These are phyloP conservation scores for Penicillium bovifimosum DNA, from an alignment of 495 filamentous ascomycete species.

Conservation along the genomic window DNA sequence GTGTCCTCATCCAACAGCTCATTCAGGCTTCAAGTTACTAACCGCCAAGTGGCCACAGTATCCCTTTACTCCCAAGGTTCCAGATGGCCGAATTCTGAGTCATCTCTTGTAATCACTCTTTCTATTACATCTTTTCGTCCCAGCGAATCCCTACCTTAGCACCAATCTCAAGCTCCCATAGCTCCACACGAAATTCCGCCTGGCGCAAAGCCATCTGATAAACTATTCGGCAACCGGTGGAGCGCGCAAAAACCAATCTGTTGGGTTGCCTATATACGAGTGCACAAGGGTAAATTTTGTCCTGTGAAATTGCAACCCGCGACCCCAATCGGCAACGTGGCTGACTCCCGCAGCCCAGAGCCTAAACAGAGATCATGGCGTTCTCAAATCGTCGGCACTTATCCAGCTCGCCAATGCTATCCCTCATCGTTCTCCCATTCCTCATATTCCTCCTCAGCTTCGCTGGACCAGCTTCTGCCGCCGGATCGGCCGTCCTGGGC, in stretches of 20 bases:
- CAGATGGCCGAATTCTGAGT: slow-evolving; percentile 17
- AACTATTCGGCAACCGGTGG: slow-evolving; percentile 12
- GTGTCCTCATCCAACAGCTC: slow-evolving; percentile 24
- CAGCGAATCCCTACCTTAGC: slow-evolving; percentile 1
- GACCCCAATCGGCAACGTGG: background rate
- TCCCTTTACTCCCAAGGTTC: slow-evolving; percentile 21
- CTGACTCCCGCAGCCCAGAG: slow-evolving; percentile 20
- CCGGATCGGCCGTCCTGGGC: slow-evolving; percentile 72
- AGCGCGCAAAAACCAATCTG: background rate
- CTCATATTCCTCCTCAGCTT: slow-evolving; percentile 53
- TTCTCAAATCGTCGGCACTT: slow-evolving; percentile 42
- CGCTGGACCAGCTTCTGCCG: slow-evolving; percentile 53
- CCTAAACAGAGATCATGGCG: slow-evolving; percentile 45
- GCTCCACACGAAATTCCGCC: slow-evolving; percentile 8
- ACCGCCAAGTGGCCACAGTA: slow-evolving; percentile 36
- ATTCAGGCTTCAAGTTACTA: slow-evolving; percentile 27
- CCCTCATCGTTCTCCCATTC: slow-evolving; percentile 37
- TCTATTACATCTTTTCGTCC: background rate
- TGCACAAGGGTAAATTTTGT: background rate
- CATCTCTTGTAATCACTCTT: background rate
- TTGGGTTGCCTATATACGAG: slow-evolving; percentile 9
- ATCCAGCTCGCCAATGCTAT: slow-evolving; percentile 34
- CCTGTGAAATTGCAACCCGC: background rate
- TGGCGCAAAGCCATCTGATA: slow-evolving; percentile 21
- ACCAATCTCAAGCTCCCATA: slow-evolving; percentile 7